Conservation (phyloP, 2,329 filamentous ascomycete genomes). For the Dissoconium aciculare region DNA sequence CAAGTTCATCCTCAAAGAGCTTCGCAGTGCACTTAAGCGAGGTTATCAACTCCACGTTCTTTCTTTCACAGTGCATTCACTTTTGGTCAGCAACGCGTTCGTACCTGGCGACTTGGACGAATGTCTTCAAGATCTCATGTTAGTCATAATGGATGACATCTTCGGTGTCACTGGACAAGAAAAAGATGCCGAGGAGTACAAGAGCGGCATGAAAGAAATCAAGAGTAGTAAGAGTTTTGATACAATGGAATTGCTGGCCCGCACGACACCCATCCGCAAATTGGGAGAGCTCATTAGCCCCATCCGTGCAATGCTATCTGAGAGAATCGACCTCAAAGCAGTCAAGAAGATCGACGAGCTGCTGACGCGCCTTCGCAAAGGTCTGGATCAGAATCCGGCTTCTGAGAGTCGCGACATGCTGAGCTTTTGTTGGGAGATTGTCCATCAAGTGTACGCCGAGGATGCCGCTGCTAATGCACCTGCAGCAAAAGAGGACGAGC, state of each 20-base stretch:
- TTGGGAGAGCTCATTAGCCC: slow-evolving; percentile 65
- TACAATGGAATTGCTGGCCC: slow-evolving; percentile 84
- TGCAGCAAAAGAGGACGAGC: slow-evolving; percentile 8
- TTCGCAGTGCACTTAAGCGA: slow-evolving; percentile 64
- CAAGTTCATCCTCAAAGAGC: slow-evolving; percentile 83
- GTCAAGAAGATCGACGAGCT: slow-evolving; percentile 84
- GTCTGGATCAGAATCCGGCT: slow-evolving; percentile 66
- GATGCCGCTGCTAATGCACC: slow-evolving; percentile 22
- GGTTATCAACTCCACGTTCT: slow-evolving; percentile 92
- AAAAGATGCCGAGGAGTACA: slow-evolving; percentile 92
- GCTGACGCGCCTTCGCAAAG: slow-evolving; percentile 65
- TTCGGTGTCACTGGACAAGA: slow-evolving; percentile 87
- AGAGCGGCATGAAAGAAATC: slow-evolving; percentile 90
- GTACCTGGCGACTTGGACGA: slow-evolving; percentile 78
- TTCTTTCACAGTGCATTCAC: slow-evolving; percentile 86
- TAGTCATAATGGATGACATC: slow-evolving; percentile 90
- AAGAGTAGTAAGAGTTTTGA: slow-evolving; percentile 98
- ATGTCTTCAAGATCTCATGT: slow-evolving; percentile 61
- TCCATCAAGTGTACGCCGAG: slow-evolving; percentile 60
- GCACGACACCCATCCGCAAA: slow-evolving; percentile 59
- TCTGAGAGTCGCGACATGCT: slow-evolving; percentile 68
- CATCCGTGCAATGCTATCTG: slow-evolving; percentile 60
- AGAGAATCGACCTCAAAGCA: slow-evolving; percentile 70
- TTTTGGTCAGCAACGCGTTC: slow-evolving; percentile 62
- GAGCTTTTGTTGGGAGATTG: slow-evolving; percentile 89